Percentiles rank a stretch among this genome's conserved stretches.
Conservation (phyloP, 129 eudicot species). For the Scalesia atractyloides region DNA sequence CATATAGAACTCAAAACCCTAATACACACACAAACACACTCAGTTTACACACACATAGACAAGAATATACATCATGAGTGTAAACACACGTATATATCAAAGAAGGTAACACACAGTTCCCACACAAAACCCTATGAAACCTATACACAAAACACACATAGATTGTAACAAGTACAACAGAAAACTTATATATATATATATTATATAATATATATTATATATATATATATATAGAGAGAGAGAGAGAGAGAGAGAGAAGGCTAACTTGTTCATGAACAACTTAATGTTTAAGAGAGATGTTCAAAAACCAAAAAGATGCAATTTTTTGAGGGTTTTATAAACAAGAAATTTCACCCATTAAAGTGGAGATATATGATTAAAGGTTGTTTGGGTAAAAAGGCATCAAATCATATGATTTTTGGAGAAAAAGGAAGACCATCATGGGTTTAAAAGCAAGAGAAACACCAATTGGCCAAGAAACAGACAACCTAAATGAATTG, state of each 20-base stretch:
- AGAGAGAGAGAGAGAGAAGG: conserved; percentile 10
- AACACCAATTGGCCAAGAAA: conserved; percentile 29
- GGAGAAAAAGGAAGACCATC: conserved; percentile 34
- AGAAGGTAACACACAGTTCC: not conserved
- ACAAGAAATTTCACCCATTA: conserved; percentile 22
- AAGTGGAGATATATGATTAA: conserved; percentile 15
- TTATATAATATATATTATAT: not conserved
- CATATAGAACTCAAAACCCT: not conserved
- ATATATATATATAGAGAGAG: not conserved
- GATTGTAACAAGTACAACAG: not conserved
- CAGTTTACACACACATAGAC: not conserved
- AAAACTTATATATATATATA: not conserved
- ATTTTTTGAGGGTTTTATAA: conserved; percentile 29
- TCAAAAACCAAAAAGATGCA: conserved; percentile 41
- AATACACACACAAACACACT: not conserved
- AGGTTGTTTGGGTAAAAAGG: conserved; percentile 33
- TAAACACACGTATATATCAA: not conserved
- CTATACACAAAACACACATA: not conserved
- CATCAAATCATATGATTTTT: conserved; percentile 31
- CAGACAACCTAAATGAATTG: conserved; percentile 43
- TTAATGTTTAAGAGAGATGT: conserved; percentile 28
- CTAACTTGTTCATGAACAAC: conserved; percentile 34
- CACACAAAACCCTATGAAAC: not conserved
- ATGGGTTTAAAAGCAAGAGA: conserved; percentile 42
- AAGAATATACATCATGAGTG: not conserved